These are phyloP conservation scores for Pezizomycotina sp. DNA, from an alignment of 2,329 filamentous ascomycete genomes.

Conservation along the genomic window DNA sequence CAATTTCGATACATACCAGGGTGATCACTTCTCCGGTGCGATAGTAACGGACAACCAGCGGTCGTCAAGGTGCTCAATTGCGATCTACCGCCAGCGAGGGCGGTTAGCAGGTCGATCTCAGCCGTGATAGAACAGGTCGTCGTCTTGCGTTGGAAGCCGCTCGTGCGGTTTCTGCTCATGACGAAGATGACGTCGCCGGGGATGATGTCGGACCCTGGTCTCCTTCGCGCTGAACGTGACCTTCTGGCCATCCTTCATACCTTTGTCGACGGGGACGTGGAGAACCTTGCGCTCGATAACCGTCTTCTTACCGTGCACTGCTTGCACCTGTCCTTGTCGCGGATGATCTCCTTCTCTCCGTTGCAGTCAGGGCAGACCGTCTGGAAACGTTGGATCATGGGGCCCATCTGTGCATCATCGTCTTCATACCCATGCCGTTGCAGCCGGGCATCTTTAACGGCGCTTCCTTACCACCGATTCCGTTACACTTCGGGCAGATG, in stretches of 20 bases:
- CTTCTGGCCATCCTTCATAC: slow-evolving; percentile 85
- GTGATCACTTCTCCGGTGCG: slow-evolving; percentile 83
- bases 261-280: slow-evolving; percentile 91
- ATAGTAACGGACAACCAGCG: slow-evolving; percentile 92
- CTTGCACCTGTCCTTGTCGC: slow-evolving; percentile 96
- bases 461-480: slow-evolving; percentile 89
- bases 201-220: slow-evolving; percentile 88
- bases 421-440: slow-evolving; percentile 95
- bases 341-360: slow-evolving; percentile 90
- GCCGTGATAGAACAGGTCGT: slow-evolving; percentile 92
- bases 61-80: slow-evolving; percentile 91
- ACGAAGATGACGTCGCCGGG: slow-evolving; percentile 96
- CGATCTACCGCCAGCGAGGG: slow-evolving; percentile 82
- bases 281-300: slow-evolving; percentile 93
- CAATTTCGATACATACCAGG: slow-evolving; percentile 47
- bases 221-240: slow-evolving; percentile 94
- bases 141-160: slow-evolving; percentile 85
- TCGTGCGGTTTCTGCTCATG: slow-evolving; percentile 97
- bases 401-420: slow-evolving; percentile 99
- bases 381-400: slow-evolving; percentile 99
- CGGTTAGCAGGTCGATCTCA: slow-evolving; percentile 89
- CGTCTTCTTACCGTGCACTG: slow-evolving; percentile 93
- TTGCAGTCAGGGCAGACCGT: slow-evolving; percentile 97
- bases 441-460: slow-evolving; percentile 86
- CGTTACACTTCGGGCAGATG: slow-evolving; percentile 88